phyloP scores from a whole-genome alignment of 495 filamentous ascomycete genomes.

The Cryomyces minteri region DNA sequence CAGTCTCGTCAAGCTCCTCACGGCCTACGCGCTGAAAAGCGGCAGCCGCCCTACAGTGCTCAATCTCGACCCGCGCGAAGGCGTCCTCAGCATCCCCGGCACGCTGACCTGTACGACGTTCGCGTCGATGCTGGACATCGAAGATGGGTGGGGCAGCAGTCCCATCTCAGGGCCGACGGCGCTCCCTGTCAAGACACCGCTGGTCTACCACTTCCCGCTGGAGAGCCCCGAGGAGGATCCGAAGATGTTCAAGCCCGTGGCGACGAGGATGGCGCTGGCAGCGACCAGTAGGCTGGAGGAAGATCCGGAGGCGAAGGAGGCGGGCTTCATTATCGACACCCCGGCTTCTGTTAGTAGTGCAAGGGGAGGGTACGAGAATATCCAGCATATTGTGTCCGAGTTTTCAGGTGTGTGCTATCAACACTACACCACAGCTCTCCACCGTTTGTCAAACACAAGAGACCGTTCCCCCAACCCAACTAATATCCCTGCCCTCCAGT shows the following conservation, averaged over 20 bases:
- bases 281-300: conserved; percentile 63
- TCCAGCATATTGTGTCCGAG: conserved; percentile 72
- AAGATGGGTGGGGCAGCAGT: conserved; percentile 79
- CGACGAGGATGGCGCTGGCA: conserved; percentile 62
- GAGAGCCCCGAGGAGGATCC: conserved; percentile 56
- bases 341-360: conserved; percentile 46
- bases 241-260: conserved; percentile 50
- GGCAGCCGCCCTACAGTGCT: conserved; percentile 68
- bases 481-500: conserved; percentile 21
- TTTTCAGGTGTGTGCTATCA: conserved; percentile 46
- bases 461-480: neutral
- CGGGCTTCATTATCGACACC: conserved; percentile 77
- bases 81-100: conserved; percentile 70
- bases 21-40: conserved; percentile 58
- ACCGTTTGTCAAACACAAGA: neutral
- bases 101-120: conserved; percentile 72
- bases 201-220: conserved; percentile 81
- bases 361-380: conserved; percentile 49
- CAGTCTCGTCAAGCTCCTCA: conserved; percentile 61
- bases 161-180: conserved; percentile 78
- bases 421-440: neutral
- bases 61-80: conserved; percentile 73
- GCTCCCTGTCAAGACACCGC: conserved; percentile 74
- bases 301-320: conserved; percentile 45
- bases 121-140: conserved; percentile 69